Evolutionary conservation across 169 alveolate genomes (phyloP).

Genomic region (Cyclospora cayetanensis): DNA sequence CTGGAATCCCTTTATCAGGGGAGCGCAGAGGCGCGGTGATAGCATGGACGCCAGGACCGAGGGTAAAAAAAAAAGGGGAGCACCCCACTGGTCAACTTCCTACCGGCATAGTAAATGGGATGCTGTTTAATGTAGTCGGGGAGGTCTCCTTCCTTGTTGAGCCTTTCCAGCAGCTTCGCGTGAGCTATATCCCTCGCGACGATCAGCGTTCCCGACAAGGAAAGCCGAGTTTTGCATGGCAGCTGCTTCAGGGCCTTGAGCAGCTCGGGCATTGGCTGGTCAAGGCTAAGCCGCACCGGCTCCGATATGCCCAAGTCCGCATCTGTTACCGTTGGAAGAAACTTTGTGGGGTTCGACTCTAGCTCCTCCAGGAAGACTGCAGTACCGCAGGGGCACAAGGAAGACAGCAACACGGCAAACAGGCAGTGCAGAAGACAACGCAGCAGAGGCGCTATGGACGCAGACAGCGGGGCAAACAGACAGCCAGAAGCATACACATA

Average conservation of each 20-base stretch:
- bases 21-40: no score
- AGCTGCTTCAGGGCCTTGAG: background rate
- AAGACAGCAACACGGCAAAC: no score
- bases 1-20: no score
- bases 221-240: conserved; percentile 84
- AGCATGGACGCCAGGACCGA: no score
- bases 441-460: no score
- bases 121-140: conserved; percentile 86
- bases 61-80: no score
- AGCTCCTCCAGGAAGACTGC: conserved; percentile 85
- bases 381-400: background rate
- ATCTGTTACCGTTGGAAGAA: conserved; percentile 39
- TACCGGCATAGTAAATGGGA: conserved; percentile 91
- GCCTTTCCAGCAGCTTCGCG: conserved; percentile 82
- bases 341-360: conserved; percentile 89
- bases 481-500: no score
- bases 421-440: no score
- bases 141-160: conserved; percentile 78
- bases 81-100: no score
- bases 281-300: conserved; percentile 80
- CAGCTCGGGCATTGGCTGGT: conserved; percentile 84
- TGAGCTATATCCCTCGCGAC: conserved; percentile 94
- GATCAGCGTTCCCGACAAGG: conserved; percentile 82
- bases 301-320: conserved; percentile 49
- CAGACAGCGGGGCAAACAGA: no score